Conservation (phyloP, 257 asterid genomes). For the Ballota nigra region DNA sequence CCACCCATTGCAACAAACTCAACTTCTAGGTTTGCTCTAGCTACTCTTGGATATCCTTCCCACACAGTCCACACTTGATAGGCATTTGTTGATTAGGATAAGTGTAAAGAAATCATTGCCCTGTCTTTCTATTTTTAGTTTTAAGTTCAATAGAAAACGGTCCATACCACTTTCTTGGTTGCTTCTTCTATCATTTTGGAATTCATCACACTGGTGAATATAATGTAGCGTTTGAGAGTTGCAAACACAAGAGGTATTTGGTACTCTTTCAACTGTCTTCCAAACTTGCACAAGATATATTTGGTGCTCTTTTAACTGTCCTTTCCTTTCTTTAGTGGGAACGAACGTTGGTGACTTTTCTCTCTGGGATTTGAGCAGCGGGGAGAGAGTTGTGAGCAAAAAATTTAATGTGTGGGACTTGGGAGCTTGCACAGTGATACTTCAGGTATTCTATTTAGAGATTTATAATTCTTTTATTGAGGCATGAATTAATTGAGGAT, state of each 20-base stretch:
- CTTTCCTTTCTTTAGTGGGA: conserved; percentile 50
- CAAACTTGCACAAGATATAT: background rate
- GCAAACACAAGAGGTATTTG: background rate
- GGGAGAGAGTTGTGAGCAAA: conserved; percentile 42
- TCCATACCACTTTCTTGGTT: conserved; percentile 8
- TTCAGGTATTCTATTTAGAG: conserved; percentile 43
- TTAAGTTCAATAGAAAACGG: background rate
- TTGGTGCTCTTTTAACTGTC: background rate
- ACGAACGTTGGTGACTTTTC: conserved; percentile 58
- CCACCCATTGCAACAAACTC: conserved; percentile 48
- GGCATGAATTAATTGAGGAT: conserved; percentile 8
- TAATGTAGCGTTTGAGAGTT: background rate
- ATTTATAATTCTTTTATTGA: background rate
- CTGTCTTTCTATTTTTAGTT: background rate
- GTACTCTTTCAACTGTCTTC: background rate
- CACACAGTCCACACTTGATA: background rate
- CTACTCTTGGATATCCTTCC: background rate
- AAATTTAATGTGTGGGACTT: conserved; percentile 65
- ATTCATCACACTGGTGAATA: background rate
- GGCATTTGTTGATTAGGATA: background rate
- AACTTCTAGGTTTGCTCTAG: conserved; percentile 58
- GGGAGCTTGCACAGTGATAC: conserved; percentile 46
- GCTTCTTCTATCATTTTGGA: background rate
- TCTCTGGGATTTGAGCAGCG: conserved; percentile 56
- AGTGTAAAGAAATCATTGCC: background rate